A percentile compares a stretch with the other conserved stretches of the same genome.
Evolutionary conservation across 2,329 filamentous ascomycete genomes (phyloP).

Genomic region (Alternaria sp.): DNA sequence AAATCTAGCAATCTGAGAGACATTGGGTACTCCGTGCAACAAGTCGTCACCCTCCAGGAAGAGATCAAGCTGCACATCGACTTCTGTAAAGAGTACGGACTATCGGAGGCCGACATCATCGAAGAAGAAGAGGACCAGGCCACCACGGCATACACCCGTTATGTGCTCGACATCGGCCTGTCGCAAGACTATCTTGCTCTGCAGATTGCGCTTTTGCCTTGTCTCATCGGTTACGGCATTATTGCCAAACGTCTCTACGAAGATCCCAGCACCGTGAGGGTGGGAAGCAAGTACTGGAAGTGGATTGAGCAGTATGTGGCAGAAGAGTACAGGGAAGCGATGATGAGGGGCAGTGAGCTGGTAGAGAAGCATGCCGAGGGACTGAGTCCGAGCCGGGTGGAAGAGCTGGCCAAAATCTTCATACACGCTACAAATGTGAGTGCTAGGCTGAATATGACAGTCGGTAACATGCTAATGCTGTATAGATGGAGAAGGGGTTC

Average conservation of each 20-base stretch:
- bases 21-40: slow-evolving; percentile 71
- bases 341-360: slow-evolving; percentile 71
- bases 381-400: slow-evolving; percentile 76
- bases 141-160: slow-evolving; percentile 81
- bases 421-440: slow-evolving; percentile 82
- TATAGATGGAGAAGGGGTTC: slow-evolving; percentile 74
- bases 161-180: slow-evolving; percentile 86
- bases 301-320: slow-evolving; percentile 92
- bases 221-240: slow-evolving; percentile 84
- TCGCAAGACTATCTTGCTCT: slow-evolving; percentile 88
- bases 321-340: slow-evolving; percentile 77
- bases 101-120: slow-evolving; percentile 76
- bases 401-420: slow-evolving; percentile 84
- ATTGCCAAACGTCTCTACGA: slow-evolving; percentile 75
- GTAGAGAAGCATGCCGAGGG: slow-evolving; percentile 76
- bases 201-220: slow-evolving; percentile 83
- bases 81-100: slow-evolving; percentile 82
- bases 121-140: slow-evolving; percentile 76
- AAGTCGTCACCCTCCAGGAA: slow-evolving; percentile 76
- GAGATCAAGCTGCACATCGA: slow-evolving; percentile 83
- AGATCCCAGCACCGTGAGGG: slow-evolving; percentile 64
- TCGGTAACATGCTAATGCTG: slow-evolving; percentile 13
- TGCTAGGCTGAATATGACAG: slow-evolving; percentile 5
- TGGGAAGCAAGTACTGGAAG: slow-evolving; percentile 79
- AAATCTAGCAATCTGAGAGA: slow-evolving; percentile 78